Evolutionary conservation across 2,329 filamentous ascomycete species (phyloP).

Genomic region (Laburnicola sp.): DNA sequence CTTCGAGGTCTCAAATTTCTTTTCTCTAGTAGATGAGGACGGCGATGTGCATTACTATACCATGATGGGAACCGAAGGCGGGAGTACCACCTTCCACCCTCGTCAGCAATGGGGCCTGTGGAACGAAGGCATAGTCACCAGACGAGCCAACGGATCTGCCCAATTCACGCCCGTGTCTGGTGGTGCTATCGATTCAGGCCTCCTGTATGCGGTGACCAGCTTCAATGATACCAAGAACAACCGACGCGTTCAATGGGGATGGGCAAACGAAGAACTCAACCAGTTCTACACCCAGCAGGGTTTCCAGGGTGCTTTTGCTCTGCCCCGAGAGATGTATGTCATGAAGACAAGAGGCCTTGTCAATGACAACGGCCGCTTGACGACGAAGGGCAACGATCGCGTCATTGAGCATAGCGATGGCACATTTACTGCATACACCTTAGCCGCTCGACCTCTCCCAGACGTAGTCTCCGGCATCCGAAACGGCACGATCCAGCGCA

Average conservation of each 20-base stretch:
- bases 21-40: slow-evolving; percentile 49
- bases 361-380: slow-evolving; percentile 40
- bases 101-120: slow-evolving; percentile 51
- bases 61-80: slow-evolving; percentile 50
- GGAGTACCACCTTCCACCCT: slow-evolving; percentile 48
- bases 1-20: slow-evolving; percentile 55
- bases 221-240: slow-evolving; percentile 55
- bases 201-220: slow-evolving; percentile 51
- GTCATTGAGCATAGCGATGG: slow-evolving; percentile 43
- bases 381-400: slow-evolving; percentile 41
- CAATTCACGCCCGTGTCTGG: slow-evolving; percentile 51
- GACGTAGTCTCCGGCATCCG: slow-evolving; percentile 51
- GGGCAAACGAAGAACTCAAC: slow-evolving; percentile 51
- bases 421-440: slow-evolving; percentile 49
- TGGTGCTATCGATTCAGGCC: slow-evolving; percentile 50
- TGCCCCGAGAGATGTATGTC: slow-evolving; percentile 53
- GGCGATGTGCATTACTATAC: slow-evolving; percentile 51
- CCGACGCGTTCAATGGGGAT: slow-evolving; percentile 53
- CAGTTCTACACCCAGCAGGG: slow-evolving; percentile 49
- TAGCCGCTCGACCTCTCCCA: slow-evolving; percentile 49
- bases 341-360: slow-evolving; percentile 47
- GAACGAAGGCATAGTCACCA: slow-evolving; percentile 50
- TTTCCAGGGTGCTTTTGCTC: slow-evolving; percentile 50
- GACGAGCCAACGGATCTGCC: slow-evolving; percentile 50
- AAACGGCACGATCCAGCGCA: slow-evolving; percentile 29